Base-by-base conservation (phyloP, 2,329 filamentous ascomycete genomes). In the Aspergillus sp. region DNA sequence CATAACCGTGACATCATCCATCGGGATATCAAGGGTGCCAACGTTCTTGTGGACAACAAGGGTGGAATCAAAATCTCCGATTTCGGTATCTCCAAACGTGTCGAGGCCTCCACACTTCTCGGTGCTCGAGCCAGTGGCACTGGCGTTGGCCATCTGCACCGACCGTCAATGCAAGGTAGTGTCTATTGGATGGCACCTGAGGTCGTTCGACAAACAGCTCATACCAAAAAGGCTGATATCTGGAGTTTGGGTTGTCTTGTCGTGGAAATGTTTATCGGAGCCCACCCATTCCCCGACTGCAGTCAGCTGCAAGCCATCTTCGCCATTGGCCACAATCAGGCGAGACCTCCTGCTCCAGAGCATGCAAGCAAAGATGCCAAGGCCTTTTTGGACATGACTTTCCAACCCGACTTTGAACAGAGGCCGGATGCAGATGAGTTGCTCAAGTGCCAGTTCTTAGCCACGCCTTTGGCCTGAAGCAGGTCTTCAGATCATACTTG, bases 171-270 rank as follows among this genome's bases (percentile, higher is more conserved):
- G 4, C 93, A 98, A 67, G 93, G 93, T 10, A 96, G 90, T 27
- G 93, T 98, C 41, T 98, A 96, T 72, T 98, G 93, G 93, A 98
- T 98, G 93, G 93, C 93, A 1, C 93, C 93, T 7, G 93, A 98
- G 72, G 93, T 98, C 13, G 93, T 98, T 50, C 93, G 93, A 60
- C 93, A 97, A 70, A 97, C 91, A 3, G 90, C 90, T 5, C 96
- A 98, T 71, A 97, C 91, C 5, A 89, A 91, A 70, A 97, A 97
- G 72, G 93, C 93, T 10, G 93, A 98, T 61, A 98, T 98, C 57
- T 98, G 93, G 93, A 95, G 89, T 37, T 79, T 98, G 26, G 93
- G 93, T 30, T 98, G 93, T 65, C 75, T 98, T 40, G 89, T 98
- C 10, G 91, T 98, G 26, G 93, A 98, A 73, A 98, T 98, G 93